Conservation (phyloP, 257 asterid species). For the Lantana camara region DNA sequence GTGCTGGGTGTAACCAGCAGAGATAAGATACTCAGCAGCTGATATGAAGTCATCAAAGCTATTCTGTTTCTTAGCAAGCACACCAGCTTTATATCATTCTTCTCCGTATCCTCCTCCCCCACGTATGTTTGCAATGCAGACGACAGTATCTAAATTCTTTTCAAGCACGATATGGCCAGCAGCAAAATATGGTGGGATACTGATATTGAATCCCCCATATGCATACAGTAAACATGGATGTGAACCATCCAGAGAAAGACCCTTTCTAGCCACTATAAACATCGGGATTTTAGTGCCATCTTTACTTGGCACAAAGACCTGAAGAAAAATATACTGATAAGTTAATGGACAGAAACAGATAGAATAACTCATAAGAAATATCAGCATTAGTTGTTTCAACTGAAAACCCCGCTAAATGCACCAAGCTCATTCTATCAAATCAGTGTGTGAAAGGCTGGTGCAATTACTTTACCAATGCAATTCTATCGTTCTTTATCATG, state of each 20-base stretch:
- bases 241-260: slow-evolving; percentile 74
- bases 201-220: slow-evolving; percentile 88
- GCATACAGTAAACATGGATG: slow-evolving; percentile 85
- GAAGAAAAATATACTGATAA: slow-evolving; percentile 33
- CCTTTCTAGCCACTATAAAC: slow-evolving; percentile 79
- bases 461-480: neutral
- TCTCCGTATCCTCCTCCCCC: slow-evolving; percentile 99
- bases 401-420: slow-evolving; percentile 14
- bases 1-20: slow-evolving; percentile 88
- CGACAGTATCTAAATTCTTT: slow-evolving; percentile 67
- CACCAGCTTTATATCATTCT: slow-evolving; percentile 96
- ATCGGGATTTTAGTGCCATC: slow-evolving; percentile 79
- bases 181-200: slow-evolving; percentile 70
- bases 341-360: slow-evolving; percentile 1
- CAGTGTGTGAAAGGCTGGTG: neutral
- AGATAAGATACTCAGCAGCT: slow-evolving; percentile 76
- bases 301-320: slow-evolving; percentile 85
- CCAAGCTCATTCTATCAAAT: slow-evolving; percentile 5
- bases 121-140: slow-evolving; percentile 88
- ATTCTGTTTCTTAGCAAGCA: slow-evolving; percentile 83
- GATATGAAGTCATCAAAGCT: slow-evolving; percentile 87
- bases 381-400: slow-evolving; percentile 3
- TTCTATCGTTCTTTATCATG: neutral
- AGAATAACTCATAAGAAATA: neutral
- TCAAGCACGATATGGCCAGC: slow-evolving; percentile 62